phyloP scores from a whole-genome alignment of 106 monocot species.

The Gastrodia elata region DNA sequence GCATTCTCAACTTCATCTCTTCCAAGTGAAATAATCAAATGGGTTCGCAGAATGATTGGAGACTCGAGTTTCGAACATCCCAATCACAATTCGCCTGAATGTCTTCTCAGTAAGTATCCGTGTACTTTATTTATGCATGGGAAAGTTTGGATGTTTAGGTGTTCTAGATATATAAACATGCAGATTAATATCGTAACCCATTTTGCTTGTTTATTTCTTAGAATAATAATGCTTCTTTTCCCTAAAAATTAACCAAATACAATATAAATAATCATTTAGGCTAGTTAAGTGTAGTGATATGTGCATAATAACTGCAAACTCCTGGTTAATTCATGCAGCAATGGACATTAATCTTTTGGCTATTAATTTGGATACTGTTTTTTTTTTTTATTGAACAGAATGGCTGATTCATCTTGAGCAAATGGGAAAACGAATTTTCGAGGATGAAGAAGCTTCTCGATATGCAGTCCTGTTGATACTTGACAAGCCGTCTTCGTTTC shows the following conservation, averaged over 20 bases:
- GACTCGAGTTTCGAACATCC: slow-evolving; percentile 20
- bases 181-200: too few species aligned
- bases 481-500: slow-evolving; percentile 24
- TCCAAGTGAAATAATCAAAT: slow-evolving; percentile 36
- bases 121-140: neutral
- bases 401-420: slow-evolving; percentile 54
- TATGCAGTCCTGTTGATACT: slow-evolving; percentile 19
- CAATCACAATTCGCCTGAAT: slow-evolving; percentile 58
- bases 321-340: too few species aligned
- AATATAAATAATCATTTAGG: too few species aligned
- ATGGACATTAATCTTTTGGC: too few species aligned
- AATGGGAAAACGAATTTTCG: slow-evolving; percentile 37
- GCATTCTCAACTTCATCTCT: slow-evolving; percentile 67
- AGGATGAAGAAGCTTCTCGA: slow-evolving; percentile 23
- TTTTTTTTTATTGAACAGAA: slow-evolving; percentile 27
- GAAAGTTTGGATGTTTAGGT: neutral
- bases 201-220: too few species aligned
- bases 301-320: too few species aligned
- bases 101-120: slow-evolving; percentile 54
- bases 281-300: too few species aligned
- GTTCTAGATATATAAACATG: too few species aligned
- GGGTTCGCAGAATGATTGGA: slow-evolving; percentile 32
- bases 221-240: too few species aligned
- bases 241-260: too few species aligned
- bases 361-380: neutral